Evolutionary conservation across 768 basidiomycete genomes (phyloP).

Genomic region (Lactifluus rugatus): DNA sequence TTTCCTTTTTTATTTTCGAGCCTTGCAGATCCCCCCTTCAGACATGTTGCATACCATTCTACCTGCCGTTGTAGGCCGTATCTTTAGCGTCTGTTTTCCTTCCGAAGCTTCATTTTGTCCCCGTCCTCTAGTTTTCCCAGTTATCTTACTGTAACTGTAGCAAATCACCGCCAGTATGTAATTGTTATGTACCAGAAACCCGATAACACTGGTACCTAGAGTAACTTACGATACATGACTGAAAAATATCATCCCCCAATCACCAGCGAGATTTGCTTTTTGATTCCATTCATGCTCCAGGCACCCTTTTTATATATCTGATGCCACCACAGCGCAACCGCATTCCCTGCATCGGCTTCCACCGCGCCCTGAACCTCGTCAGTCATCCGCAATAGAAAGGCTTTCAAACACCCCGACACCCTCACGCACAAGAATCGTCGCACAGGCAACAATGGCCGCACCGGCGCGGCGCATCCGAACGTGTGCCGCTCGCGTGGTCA

Average conservation of each 20-base stretch:
- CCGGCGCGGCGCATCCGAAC: slow-evolving; percentile 67
- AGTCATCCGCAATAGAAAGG: slow-evolving; percentile 21
- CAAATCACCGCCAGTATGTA: not conserved
- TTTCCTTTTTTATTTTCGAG: not conserved
- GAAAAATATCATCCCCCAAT: not conserved
- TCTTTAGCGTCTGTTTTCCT: not conserved
- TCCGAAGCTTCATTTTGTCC: not conserved
- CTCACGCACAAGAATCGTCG: slow-evolving; percentile 38
- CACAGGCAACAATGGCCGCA: slow-evolving; percentile 59
- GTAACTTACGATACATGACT: not conserved
- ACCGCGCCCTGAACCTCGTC: slow-evolving; percentile 20
- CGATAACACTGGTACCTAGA: not conserved
- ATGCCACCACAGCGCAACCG: slow-evolving; percentile 39
- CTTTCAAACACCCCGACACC: slow-evolving; percentile 33
- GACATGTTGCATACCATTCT: not conserved
- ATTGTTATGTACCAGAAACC: not conserved
- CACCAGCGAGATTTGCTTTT: not conserved
- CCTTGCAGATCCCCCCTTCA: not conserved
- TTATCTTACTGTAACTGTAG: not conserved
- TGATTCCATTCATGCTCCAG: not conserved
- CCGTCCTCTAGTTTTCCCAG: not conserved
- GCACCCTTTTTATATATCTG: slow-evolving; percentile 32
- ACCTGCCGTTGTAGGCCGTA: not conserved
- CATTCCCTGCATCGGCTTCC: slow-evolving; percentile 28
- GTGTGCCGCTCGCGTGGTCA: slow-evolving; percentile 49